Evolutionary conservation across 1,284 basidiomycete genomes (phyloP).

Genomic region (Pseudozyma flocculosa): DNA sequence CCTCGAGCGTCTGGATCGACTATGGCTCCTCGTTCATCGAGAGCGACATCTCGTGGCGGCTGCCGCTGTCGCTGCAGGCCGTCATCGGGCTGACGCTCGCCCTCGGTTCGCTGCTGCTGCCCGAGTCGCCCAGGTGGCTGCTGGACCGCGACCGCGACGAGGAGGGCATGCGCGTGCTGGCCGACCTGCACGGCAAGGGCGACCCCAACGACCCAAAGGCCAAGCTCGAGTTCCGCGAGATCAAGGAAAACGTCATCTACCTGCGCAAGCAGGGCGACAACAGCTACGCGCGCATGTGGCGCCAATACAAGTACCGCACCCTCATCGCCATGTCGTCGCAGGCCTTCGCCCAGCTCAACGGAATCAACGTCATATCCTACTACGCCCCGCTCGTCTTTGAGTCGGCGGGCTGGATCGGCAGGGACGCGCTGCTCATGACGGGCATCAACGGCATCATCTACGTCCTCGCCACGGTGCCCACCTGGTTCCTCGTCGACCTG

Average conservation of each 20-base stretch:
- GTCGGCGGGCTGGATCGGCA: conserved; percentile 93
- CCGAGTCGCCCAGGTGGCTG: conserved; percentile 93
- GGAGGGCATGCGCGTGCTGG: conserved; percentile 83
- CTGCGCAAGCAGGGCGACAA: conserved; percentile 66
- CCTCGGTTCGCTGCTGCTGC: conserved; percentile 78
- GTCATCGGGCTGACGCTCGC: conserved; percentile 83
- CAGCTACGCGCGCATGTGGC: conserved; percentile 83
- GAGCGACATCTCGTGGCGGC: conserved; percentile 59
- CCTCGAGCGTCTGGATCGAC: conserved; percentile 77
- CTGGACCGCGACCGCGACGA: conserved; percentile 84
- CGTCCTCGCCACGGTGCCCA: conserved; percentile 62
- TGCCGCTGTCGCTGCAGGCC: conserved; percentile 59
- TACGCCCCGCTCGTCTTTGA: conserved; percentile 66
- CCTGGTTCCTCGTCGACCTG: conserved; percentile 92
- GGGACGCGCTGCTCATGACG: conserved; percentile 94
- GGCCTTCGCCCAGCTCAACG: conserved; percentile 81
- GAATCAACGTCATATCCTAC: conserved; percentile 76
- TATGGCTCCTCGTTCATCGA: conserved; percentile 81
- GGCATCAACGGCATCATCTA: conserved; percentile 73
- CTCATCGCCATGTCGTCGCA: conserved; percentile 96
- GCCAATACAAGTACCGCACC: conserved; percentile 80
- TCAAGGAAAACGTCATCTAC: conserved; percentile 70
- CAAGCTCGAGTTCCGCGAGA: conserved; percentile 83
- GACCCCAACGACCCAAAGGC: conserved; percentile 74
- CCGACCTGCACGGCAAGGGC: conserved; percentile 80